Conservation (phyloP, 805 yeast genomes). For the Candida sithepensis region DNA sequence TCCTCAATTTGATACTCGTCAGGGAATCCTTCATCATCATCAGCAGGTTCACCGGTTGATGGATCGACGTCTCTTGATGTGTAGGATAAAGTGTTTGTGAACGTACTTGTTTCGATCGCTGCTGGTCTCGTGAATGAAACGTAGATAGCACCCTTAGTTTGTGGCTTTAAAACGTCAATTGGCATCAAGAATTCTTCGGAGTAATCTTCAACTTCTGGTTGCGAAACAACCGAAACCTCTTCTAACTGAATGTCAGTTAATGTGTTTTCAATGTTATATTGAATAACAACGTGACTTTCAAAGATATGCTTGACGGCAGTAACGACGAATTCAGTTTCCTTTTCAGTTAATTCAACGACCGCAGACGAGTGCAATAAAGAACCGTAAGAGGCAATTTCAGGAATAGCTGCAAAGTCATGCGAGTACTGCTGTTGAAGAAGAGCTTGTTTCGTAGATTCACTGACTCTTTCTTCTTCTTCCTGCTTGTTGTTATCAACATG, state of each 20-base stretch:
- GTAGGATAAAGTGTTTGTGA: conserved; percentile 68
- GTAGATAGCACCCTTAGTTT: conserved; percentile 68
- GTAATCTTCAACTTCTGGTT: conserved; percentile 55
- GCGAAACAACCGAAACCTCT: conserved; percentile 67
- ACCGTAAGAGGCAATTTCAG: conserved; percentile 75
- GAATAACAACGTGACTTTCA: conserved; percentile 68
- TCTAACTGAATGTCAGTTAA: conserved; percentile 72
- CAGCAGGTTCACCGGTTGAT: conserved; percentile 61
- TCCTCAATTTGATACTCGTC: conserved; percentile 93
- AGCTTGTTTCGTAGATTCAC: conserved; percentile 27
- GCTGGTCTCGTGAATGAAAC: conserved; percentile 66
- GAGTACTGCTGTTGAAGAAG: conserved; percentile 61
- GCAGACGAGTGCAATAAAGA: conserved; percentile 66
- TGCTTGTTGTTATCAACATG: conserved; percentile 15
- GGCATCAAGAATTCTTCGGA: conserved; percentile 73
- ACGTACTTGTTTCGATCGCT: conserved; percentile 37
- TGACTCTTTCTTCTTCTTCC: conserved; percentile 27
- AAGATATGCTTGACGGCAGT: conserved; percentile 80
- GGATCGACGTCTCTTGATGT: conserved; percentile 78
- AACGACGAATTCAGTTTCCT: conserved; percentile 91
- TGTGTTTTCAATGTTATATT: conserved; percentile 83
- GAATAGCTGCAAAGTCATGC: conserved; percentile 63
- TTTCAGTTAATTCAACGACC: conserved; percentile 72
- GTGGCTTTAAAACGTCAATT: conserved; percentile 67
- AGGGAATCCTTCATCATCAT: conserved; percentile 78